These are phyloP conservation scores for Macaranga tanarius DNA, from an alignment of 441 rosid species.

Conservation along the genomic window DNA sequence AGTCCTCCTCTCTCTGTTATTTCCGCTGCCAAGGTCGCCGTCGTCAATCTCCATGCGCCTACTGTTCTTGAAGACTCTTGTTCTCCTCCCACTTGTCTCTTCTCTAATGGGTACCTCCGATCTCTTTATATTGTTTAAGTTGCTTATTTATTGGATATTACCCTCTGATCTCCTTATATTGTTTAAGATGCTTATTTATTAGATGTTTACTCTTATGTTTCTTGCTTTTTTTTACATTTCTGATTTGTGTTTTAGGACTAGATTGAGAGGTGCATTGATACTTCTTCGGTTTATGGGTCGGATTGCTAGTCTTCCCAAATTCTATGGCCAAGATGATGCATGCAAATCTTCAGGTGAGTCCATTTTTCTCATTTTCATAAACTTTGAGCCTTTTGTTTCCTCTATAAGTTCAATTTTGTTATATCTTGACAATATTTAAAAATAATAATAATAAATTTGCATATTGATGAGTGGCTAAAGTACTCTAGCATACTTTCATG, in stretches of 20 bases:
- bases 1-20: slow-evolving; percentile 54
- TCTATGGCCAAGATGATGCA: slow-evolving; percentile 48
- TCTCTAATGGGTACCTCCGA: slow-evolving; percentile 51
- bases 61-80: slow-evolving; percentile 29
- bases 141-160: too few relatives aligned
- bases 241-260: slow-evolving; percentile 30
- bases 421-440: background rate
- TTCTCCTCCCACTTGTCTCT: slow-evolving; percentile 36
- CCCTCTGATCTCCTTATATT: too few relatives aligned
- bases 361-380: background rate
- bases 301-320: slow-evolving; percentile 34
- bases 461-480: slow-evolving; percentile 90
- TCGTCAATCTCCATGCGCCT: slow-evolving; percentile 27
- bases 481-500: slow-evolving; percentile 58
- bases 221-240: background rate
- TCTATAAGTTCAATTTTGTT: background rate
- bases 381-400: background rate
- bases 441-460: background rate
- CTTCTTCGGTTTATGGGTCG: slow-evolving; percentile 71
- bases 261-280: slow-evolving; percentile 51
- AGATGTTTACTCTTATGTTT: background rate
- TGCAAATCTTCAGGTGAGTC: slow-evolving; percentile 59
- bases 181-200: too few relatives aligned
- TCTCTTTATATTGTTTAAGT: background rate
- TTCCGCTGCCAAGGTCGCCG: slow-evolving; percentile 51